phyloP scores from a whole-genome alignment of 2,329 filamentous ascomycete species.

The Colletotrichum abscissum region DNA sequence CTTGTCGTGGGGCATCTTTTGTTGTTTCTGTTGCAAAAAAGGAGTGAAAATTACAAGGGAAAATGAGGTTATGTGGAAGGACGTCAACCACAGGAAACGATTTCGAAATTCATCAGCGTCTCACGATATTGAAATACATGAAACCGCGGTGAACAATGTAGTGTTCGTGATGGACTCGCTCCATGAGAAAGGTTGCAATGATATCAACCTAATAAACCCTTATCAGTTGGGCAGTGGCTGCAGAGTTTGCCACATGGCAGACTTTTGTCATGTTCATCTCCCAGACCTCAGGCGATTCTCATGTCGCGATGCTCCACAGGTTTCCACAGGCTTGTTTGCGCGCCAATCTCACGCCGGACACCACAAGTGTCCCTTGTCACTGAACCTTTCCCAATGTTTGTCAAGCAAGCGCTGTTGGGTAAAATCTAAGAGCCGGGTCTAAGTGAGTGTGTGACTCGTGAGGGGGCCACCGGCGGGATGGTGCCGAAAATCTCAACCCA shows the following conservation, averaged over 20 bases:
- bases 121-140: neutral
- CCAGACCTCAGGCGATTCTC: conserved; percentile 10
- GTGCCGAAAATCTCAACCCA: neutral
- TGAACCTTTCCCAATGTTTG: neutral
- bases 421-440: neutral
- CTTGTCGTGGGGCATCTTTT: conserved; percentile 13
- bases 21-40: neutral
- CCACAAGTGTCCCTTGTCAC: neutral
- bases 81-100: neutral
- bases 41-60: neutral
- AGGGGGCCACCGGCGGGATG: too few relatives aligned
- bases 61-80: neutral
- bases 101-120: neutral
- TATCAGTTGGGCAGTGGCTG: neutral
- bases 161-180: neutral
- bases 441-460: neutral
- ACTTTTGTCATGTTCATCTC: conserved; percentile 1
- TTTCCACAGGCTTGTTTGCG: conserved; percentile 18
- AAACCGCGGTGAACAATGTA: neutral
- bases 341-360: conserved; percentile 11
- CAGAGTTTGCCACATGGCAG: conserved; percentile 22
- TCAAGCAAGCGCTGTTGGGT: neutral
- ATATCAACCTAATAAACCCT: conserved; percentile 15
- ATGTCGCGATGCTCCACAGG: conserved; percentile 23
- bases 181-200: neutral